Evolutionary conservation across 176 grass and related monocot species (phyloP), one percentile per base, ranked within the genome.

Genomic region (Oryza longistaminata): DNA sequence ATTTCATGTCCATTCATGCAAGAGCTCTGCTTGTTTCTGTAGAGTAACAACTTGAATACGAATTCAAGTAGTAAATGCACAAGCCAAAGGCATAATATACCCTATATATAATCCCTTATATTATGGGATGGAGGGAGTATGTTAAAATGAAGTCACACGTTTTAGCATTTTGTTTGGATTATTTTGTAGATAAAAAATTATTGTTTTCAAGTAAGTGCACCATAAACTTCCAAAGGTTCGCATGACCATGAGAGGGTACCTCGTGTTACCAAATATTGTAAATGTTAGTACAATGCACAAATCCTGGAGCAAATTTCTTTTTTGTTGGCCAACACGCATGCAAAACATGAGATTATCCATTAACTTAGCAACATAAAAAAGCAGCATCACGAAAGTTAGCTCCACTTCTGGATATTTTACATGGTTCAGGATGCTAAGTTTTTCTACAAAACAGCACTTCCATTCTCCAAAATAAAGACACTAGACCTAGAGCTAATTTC

Each of bases 401-500:
- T 70, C 49, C 66, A 75, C 42, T 25, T 74, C 42, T 82, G 73
- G 39, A 48, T 49, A 67, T 37, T 84, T 80, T 87, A 84, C 81
- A 84, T 29, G 40, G 81, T 87, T 87, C 76, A 87, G 68, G 34
- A 68, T 77, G 29, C 40, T 64, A 21, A 22, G 6, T 70, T 2
- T 2, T 67, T 84, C 75, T 84, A 87, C 70, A 26, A n/a, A 15
- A 70, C 37, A 69, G n/a, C 29, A 31, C 43, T 13, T 4, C 33
- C 8, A 40, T 49, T 15, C 61, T 39, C 85, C 15, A 27, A 87
- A 42, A 25, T 55, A 58, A 73, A 49, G 15, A 45, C 70, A 61
- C 13, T 87, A 67, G 15, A 26, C 70, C 74, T 87, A 90, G 24
- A 65, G 17, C 33, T 84, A 87, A 79, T 58, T 70, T 73, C 40